Evolutionary conservation across 2,329 filamentous ascomycete species (phyloP).

Genomic region (Incumbomyces delicatus): DNA sequence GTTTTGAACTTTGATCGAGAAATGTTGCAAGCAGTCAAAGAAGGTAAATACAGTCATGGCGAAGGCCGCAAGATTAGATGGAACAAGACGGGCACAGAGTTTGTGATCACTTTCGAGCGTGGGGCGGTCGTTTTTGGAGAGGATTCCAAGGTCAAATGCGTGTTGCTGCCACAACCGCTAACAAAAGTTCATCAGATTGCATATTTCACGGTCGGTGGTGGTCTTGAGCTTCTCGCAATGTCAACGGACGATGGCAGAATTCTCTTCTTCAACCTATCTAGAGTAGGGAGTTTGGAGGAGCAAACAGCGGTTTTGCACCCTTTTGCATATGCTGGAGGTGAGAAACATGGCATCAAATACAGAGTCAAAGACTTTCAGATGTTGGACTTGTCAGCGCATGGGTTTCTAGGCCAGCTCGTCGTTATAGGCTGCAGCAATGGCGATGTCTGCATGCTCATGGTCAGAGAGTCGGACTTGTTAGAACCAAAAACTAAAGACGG

Average conservation of each 20-base stretch:
- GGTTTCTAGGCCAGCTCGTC: constrained; percentile 43
- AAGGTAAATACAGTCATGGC: constrained; percentile 65
- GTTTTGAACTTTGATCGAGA: constrained; percentile 74
- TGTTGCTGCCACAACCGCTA: constrained; percentile 54
- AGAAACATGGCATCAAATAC: constrained; percentile 52
- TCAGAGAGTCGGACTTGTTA: constrained; percentile 33
- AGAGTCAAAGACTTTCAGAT: constrained; percentile 85
- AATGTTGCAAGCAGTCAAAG: constrained; percentile 64
- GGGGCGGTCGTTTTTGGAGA: constrained; percentile 70
- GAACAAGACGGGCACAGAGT: constrained; percentile 69
- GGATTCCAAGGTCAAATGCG: constrained; percentile 71
- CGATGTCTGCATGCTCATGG: constrained; percentile 65
- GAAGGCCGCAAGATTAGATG: constrained; percentile 77
- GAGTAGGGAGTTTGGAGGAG: constrained; percentile 32
- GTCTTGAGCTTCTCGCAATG: constrained; percentile 52
- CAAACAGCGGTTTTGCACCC: constrained; percentile 52
- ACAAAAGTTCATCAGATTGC: constrained; percentile 77
- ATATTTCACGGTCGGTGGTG: constrained; percentile 51
- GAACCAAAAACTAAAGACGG: constrained; percentile 16
- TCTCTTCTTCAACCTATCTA: constrained; percentile 64
- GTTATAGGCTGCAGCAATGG: constrained; percentile 79
- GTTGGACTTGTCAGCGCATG: constrained; percentile 20
- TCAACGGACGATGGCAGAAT: constrained; percentile 87
- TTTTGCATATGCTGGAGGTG: constrained; percentile 70
- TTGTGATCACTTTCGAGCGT: constrained; percentile 79